phyloP scores from a whole-genome alignment of 805 yeast genomes.

The Metschnikowia gelsemii region DNA sequence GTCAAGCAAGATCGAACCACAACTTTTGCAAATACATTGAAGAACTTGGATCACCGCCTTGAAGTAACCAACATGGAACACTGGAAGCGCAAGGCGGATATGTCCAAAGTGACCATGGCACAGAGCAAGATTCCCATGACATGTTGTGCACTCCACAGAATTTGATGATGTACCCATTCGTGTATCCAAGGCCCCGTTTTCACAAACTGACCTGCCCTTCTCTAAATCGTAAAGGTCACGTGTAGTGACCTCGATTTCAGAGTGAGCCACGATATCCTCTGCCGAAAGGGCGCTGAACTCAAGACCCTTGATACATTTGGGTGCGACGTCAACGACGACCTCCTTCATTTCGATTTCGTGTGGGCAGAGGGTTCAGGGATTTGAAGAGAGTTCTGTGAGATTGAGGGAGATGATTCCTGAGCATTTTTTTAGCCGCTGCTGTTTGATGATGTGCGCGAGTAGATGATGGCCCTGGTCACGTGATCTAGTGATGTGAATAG shows the following conservation, averaged over 20 bases:
- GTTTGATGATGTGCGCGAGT: neutral
- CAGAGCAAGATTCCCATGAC: constrained; percentile 86
- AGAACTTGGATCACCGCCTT: constrained; percentile 84
- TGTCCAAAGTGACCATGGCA: constrained; percentile 99
- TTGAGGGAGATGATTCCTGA: constrained; percentile 2
- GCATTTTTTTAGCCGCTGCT: neutral
- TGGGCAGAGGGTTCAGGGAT: neutral
- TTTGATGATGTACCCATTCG: constrained; percentile 93
- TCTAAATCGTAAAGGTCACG: constrained; percentile 91
- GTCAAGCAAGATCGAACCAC: constrained; percentile 75
- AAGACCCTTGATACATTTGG: constrained; percentile 85
- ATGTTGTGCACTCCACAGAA: constrained; percentile 81
- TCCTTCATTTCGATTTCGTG: constrained; percentile 35
- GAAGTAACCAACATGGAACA: constrained; percentile 96
- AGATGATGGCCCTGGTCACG: no score
- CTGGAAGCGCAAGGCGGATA: constrained; percentile 88
- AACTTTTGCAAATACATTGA: constrained; percentile 87
- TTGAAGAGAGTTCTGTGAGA: constrained; percentile 1
- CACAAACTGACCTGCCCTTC: constrained; percentile 79
- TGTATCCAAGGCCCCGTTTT: constrained; percentile 85
- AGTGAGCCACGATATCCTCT: constrained; percentile 85
- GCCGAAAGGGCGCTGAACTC: constrained; percentile 94
- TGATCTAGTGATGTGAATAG: no score
- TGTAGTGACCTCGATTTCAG: constrained; percentile 90
- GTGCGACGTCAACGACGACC: constrained; percentile 73